Percentiles rank a stretch among this genome's conserved stretches.
Conservation (phyloP, 129 eudicot species). For the Flaveria ramosissima region DNA sequence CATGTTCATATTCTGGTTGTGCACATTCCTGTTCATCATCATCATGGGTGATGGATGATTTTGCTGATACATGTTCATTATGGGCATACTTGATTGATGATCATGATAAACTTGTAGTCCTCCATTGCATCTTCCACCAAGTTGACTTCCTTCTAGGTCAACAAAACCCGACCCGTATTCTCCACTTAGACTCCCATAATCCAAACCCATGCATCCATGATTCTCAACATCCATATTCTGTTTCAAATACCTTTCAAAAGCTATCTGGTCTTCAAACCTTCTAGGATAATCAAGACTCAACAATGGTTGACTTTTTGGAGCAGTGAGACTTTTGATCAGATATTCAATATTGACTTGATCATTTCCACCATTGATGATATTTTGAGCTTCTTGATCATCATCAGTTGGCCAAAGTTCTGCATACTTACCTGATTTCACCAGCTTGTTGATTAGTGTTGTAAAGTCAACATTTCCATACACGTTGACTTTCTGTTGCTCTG, state of each 20-base stretch:
- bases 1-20: constrained; percentile 8
- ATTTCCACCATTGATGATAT: constrained; percentile 29
- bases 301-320: constrained; percentile 35
- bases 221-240: constrained; percentile 40
- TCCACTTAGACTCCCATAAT: constrained; percentile 22
- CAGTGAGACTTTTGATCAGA: constrained; percentile 23
- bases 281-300: constrained; percentile 31
- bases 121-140: constrained; percentile 34
- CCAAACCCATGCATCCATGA: constrained; percentile 33
- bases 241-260: constrained; percentile 36
- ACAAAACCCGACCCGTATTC: constrained; percentile 25
- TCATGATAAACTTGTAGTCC: constrained; percentile 31
- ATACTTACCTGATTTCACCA: constrained; percentile 70
- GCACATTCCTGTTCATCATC: constrained; percentile 32
- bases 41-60: constrained; percentile 18
- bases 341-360: constrained; percentile 34
- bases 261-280: constrained; percentile 37
- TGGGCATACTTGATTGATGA: constrained; percentile 35
- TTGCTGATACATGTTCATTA: constrained; percentile 40
- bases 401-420: constrained; percentile 59
- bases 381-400: constrained; percentile 24
- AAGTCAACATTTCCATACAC: constrained; percentile 71
- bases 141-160: constrained; percentile 31
- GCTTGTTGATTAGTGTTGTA: constrained; percentile 52
- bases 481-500: constrained; percentile 58